Percentiles rank a stretch among this genome's conserved stretches.
These are phyloP conservation scores for Cladosporium cucumerinum DNA, from an alignment of 2,329 filamentous ascomycete genomes.

Conservation along the genomic window DNA sequence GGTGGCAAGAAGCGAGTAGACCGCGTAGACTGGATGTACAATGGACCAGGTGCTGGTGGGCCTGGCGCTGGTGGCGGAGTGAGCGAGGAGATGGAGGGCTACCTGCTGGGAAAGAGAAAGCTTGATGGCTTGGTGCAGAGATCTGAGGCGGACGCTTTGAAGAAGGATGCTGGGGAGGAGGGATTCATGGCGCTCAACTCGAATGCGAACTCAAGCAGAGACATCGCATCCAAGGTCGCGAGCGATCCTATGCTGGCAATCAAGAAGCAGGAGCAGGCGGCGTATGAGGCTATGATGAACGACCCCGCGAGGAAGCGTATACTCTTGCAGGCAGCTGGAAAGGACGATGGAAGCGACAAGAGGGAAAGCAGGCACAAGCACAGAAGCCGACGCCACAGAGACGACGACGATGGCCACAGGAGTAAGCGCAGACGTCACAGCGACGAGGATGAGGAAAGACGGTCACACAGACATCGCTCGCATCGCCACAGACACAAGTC, in stretches of 20 bases:
- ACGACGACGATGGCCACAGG: slow-evolving; percentile 32
- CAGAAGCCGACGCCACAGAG: slow-evolving; percentile 25
- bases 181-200: slow-evolving; percentile 55
- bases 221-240: slow-evolving; percentile 80
- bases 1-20: slow-evolving; percentile 77
- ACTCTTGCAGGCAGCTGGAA: slow-evolving; percentile 53
- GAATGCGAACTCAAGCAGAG: slow-evolving; percentile 69
- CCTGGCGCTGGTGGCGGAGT: slow-evolving; percentile 59
- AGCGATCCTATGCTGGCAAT: slow-evolving; percentile 91
- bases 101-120: slow-evolving; percentile 84
- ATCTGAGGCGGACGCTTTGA: slow-evolving; percentile 73
- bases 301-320: slow-evolving; percentile 67
- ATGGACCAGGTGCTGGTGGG: slow-evolving; percentile 74
- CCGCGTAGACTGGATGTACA: slow-evolving; percentile 98
- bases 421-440: slow-evolving; percentile 34
- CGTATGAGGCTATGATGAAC: slow-evolving; percentile 65
- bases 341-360: slow-evolving; percentile 29
- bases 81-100: slow-evolving; percentile 87
- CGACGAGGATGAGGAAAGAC: slow-evolving; percentile 34
- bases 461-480: slow-evolving; percentile 31
- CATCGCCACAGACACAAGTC: slow-evolving; percentile 28
- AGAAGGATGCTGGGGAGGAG: slow-evolving; percentile 57
- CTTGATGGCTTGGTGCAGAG: slow-evolving; percentile 85
- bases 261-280: slow-evolving; percentile 71
- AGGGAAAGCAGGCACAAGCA: slow-evolving; percentile 31